Base-by-base conservation (phyloP, 2,329 filamentous ascomycete genomes). In the Rhinocladiella mackenziei region DNA sequence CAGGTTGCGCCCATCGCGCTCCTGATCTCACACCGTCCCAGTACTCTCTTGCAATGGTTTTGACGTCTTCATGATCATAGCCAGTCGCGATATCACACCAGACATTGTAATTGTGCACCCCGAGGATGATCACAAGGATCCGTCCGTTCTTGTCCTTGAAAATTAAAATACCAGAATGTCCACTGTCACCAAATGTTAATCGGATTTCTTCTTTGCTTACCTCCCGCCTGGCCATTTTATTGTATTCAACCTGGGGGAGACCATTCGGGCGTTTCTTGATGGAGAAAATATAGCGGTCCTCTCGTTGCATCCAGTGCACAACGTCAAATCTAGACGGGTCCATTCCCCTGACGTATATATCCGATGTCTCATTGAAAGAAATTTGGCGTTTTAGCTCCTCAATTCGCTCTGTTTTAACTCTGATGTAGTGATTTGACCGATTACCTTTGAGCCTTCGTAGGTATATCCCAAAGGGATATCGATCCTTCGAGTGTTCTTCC, bases 81-180 rank as follows among this genome's bases (percentile, higher is more conserved):
- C 7, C 22, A 2, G 14, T 38, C 4, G 8, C 3, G 18, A 38
- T 38, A 20, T 17, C 34, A 20, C 34, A 7, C 34, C 34, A 38
- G 8, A 38, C 34, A 20, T 19, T 38, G 19, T 38, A 38, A 20
- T 38, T 38, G 34, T 38, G 34, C 23, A 38, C 34, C 8, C 34
- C 34, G 3, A 38, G 34, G 19, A 6, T 15, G 34, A 38, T 26
- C 18, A 20, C 19, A 20, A 43, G 18, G 39, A 43, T 28, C 30
- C 39, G 8, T 29, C 35, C 20, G 31, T 34, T 25, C 30, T 22
- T 36, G 30, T 29, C n/a, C 15, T 36, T 35, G 39, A 39, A 18
- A 30, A 39, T 26, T 7, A 26, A 11, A 11, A 26, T 26, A 7
- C 7, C 7, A 26, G 7, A 7, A 11, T 11, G 11, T 7, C 23